Conservation (phyloP, 2,329 filamentous ascomycete species). For the Verticillium tricorpus region DNA sequence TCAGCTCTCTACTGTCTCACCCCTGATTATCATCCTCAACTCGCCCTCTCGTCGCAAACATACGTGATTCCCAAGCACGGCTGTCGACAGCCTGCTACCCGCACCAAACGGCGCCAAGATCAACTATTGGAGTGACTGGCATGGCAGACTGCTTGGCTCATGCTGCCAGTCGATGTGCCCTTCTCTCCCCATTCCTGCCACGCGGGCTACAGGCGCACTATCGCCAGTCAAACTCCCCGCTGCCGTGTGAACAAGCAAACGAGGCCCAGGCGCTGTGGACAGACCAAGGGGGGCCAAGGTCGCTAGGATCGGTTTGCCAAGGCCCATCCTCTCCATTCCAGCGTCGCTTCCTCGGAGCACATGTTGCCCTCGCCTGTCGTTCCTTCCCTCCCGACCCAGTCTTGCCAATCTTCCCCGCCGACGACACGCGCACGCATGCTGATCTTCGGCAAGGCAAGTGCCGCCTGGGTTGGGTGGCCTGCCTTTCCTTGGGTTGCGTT, state of each 20-base stretch:
- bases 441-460: not conserved
- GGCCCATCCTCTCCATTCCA: not conserved
- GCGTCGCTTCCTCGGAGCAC: not conserved
- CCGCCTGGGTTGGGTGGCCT: not conserved
- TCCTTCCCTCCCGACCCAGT: not conserved
- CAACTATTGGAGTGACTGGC: not conserved
- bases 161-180: not conserved
- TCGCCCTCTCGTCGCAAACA: not conserved
- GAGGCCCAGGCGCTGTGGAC: too few relatives aligned
- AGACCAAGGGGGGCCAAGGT: not conserved
- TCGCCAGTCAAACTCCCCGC: not conserved
- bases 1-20: not conserved
- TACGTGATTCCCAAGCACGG: not conserved
- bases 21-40: not conserved
- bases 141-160: not conserved
- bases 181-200: not conserved
- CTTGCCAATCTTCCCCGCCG: not conserved
- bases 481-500: not conserved
- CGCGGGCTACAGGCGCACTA: not conserved
- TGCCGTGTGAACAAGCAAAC: not conserved
- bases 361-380: not conserved
- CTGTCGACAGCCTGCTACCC: not conserved
- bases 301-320: not conserved
- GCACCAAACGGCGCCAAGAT: not conserved
- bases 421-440: not conserved